Percentiles rank a stretch among this genome's conserved stretches.
Conservation (phyloP, 768 basidiomycete species). For the Harrya chromipes region DNA sequence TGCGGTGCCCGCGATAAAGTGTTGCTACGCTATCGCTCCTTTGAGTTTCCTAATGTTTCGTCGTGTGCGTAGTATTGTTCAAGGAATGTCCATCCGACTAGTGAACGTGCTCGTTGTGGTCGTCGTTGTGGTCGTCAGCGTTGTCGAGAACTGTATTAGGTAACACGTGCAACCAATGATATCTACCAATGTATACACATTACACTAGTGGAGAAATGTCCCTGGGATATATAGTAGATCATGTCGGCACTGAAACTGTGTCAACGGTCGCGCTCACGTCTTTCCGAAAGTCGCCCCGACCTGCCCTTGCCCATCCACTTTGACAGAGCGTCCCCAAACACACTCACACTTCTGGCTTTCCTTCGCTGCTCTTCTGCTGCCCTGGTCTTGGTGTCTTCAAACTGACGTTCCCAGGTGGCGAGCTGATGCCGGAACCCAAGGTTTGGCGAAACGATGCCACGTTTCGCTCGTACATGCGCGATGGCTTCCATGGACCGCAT, state of each 20-base stretch:
- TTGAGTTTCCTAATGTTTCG: conserved; percentile 1
- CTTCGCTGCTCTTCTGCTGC: conserved; percentile 17
- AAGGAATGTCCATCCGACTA: conserved; percentile 29
- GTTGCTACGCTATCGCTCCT: conserved; percentile 7
- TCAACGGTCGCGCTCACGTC: not conserved
- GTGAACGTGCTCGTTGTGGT: conserved; percentile 8
- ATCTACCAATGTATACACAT: too few relatives aligned
- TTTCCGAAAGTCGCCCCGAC: not conserved
- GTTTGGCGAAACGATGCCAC: conserved; percentile 64
- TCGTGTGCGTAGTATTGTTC: conserved; percentile 14
- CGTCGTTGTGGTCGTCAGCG: conserved; percentile 2
- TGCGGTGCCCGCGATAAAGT: not conserved
- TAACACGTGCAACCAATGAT: conserved; percentile 8
- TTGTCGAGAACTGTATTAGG: conserved; percentile 10
- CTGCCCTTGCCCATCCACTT: conserved; percentile 17
- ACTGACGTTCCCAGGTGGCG: conserved; percentile 31
- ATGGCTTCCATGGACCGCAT: conserved; percentile 57
- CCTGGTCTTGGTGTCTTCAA: conserved; percentile 23
- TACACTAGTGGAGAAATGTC: too few relatives aligned
- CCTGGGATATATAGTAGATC: too few relatives aligned
- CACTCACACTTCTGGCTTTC: conserved; percentile 4
- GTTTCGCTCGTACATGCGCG: conserved; percentile 50
- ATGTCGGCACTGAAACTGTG: not conserved
- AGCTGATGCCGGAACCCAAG: conserved; percentile 65
- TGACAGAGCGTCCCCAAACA: conserved; percentile 7